Evolutionary conservation across 208 protist genomes (phyloP).

Genomic region (Phytomonas sp.): DNA sequence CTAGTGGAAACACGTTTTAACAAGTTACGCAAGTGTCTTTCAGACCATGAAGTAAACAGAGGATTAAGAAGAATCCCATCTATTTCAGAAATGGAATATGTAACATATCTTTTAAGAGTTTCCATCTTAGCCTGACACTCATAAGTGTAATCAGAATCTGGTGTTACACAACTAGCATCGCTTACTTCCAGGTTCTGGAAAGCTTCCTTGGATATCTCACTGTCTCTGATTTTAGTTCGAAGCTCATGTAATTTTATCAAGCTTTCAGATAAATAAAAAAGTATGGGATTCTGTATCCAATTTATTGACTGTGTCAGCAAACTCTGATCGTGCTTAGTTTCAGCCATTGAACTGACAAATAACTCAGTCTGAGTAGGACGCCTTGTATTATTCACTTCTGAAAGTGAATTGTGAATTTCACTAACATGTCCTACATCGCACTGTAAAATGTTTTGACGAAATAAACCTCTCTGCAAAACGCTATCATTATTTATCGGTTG

Average conservation of each 20-base stretch:
- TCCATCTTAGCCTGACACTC: constrained; percentile 19
- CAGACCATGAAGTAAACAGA: constrained; percentile 39
- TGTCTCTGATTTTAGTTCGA: constrained; percentile 3
- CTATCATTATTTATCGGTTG: not conserved
- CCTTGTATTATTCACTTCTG: not conserved
- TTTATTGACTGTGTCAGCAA: constrained; percentile 8
- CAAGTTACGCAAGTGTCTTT: constrained; percentile 20
- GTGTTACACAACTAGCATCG: not conserved
- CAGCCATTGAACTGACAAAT: not conserved
- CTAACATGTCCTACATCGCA: not conserved
- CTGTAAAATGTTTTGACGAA: not conserved
- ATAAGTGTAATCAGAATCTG: constrained; percentile 1
- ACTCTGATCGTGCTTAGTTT: not conserved
- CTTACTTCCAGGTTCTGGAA: not conserved
- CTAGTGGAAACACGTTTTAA: constrained; percentile 27
- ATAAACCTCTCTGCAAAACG: not conserved
- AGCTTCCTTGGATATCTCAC: not conserved
- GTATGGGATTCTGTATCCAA: constrained; percentile 50
- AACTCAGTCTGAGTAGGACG: not conserved
- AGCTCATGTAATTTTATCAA: constrained; percentile 58
- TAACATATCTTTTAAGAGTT: constrained; percentile 21
- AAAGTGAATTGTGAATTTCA: not conserved
- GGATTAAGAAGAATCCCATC: constrained; percentile 27
- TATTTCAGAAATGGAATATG: constrained; percentile 37
- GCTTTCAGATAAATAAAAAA: constrained; percentile 58